phyloP scores from a whole-genome alignment of 1,139 yeast genomes.

The Suzukiozyma palmioleophila region DNA sequence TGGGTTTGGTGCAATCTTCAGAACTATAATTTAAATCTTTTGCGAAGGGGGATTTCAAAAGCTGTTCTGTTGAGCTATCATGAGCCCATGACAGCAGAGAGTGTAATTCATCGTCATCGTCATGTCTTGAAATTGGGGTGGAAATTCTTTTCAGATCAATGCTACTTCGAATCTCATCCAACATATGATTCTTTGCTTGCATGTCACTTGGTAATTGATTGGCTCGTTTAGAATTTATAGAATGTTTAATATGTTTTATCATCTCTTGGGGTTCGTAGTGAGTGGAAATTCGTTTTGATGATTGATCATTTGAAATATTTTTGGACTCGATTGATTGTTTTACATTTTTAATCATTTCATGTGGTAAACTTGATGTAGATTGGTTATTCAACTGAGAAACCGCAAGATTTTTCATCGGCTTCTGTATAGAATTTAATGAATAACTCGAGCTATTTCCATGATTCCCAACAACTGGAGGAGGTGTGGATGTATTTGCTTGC shows the following conservation, averaged over 20 bases:
- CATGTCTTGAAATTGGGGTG: constrained; percentile 6
- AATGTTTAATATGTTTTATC: constrained; percentile 21
- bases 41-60: constrained; percentile 2
- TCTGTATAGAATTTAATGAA: not conserved
- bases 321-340: constrained; percentile 21
- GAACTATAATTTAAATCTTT: not conserved
- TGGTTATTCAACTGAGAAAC: not conserved
- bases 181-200: constrained; percentile 11
- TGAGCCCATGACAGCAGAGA: not conserved
- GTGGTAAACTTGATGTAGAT: constrained; percentile 9
- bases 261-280: constrained; percentile 25
- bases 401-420: not conserved
- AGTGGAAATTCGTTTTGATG: constrained; percentile 15
- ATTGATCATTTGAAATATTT: constrained; percentile 14
- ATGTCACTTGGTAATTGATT: constrained; percentile 7
- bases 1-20: not conserved
- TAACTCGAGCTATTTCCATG: too few relatives aligned
- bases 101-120: not conserved
- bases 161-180: constrained; percentile 24
- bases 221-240: constrained; percentile 21
- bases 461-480: too few relatives aligned
- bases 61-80: not conserved
- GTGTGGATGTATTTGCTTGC: too few relatives aligned
- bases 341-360: constrained; percentile 21
- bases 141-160: constrained; percentile 22